Conservation (phyloP, 176 grass and related monocot genomes). For the Paspalum notatum region DNA sequence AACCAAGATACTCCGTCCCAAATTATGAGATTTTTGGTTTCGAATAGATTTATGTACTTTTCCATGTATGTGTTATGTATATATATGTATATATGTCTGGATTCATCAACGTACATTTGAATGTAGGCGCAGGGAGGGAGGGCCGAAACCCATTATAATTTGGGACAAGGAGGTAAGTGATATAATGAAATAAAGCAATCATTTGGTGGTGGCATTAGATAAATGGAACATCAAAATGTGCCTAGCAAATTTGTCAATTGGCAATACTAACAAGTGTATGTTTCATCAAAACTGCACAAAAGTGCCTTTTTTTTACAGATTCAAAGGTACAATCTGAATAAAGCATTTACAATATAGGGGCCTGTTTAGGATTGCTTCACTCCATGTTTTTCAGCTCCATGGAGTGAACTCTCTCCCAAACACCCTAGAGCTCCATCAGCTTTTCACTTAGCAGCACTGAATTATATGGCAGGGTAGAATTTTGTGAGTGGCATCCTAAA, state of each 20-base stretch:
- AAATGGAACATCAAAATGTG: constrained; percentile 7
- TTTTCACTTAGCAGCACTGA: background rate
- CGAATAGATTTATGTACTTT: no score
- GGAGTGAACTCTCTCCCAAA: background rate
- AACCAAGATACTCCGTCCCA: background rate
- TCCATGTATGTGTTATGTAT: no score
- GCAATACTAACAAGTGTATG: background rate
- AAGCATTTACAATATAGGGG: background rate
- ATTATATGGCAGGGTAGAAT: background rate
- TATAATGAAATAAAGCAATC: no score
- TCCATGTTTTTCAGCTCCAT: background rate
- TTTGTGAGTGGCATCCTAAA: background rate
- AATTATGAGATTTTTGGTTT: no score
- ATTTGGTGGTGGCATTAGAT: constrained; percentile 1
- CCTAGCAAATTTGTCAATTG: background rate
- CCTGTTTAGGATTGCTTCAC: background rate
- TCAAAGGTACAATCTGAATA: constrained; percentile 1
- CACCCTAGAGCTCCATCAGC: background rate
- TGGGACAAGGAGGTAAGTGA: background rate
- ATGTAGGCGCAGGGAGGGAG: no score
- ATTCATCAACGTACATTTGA: no score
- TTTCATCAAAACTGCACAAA: constrained; percentile 26
- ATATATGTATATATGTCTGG: no score
- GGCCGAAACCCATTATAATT: no score
- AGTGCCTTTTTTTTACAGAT: background rate